Base-by-base conservation (phyloP, 2,329 filamentous ascomycete genomes). In the Alternaria tenuissima region DNA sequence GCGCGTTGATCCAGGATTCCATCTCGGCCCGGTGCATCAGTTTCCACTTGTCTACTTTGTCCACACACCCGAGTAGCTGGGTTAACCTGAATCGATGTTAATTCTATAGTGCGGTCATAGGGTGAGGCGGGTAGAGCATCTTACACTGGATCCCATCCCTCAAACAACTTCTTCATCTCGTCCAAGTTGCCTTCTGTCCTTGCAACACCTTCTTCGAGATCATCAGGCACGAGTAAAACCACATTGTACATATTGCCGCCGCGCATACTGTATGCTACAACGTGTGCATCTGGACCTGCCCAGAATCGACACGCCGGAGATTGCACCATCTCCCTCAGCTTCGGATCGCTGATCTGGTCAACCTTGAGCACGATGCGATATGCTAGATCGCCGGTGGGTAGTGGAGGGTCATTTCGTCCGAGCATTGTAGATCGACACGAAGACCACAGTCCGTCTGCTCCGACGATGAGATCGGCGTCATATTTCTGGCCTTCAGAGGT, bases 31-130 rank as follows among this genome's bases (percentile, higher is more conserved):
- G 68, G 42, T 86, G 83, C 86, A 91, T 88, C 34, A 92, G 74
- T 70, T 87, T 89, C 90, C 89, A 92, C 74, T 91, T 91, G 39
- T 88, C 84, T 0, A 91, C 87, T 1, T 77, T 81, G 38, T 85
- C 82, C 0, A 90, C 87, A 43, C 83, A 81, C 3, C 54, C 52
- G 14, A 72, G 59, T 26, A 72, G 61, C 47, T 68, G 61, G 51
- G 65, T 66, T 41, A 72, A 52, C 28, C 69, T 72, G 26, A 36
- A 12, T 56, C 16, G 1, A 47, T 43, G 39, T 64, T 28, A 65
- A 57, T 14, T 57, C 18, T 41, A 5, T 18, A 18, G 12, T 32
- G 30, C 41, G 62, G 28, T 85, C 65, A 38, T 16, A 43, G 22
- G 55, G 32, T 83, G 6, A 63, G 41, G 84, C 63, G 47, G 80